Percentiles rank a stretch among this genome's conserved stretches.
phyloP scores from a whole-genome alignment of 202 grass and related monocot genomes.

The Brachypodium distachyon region DNA sequence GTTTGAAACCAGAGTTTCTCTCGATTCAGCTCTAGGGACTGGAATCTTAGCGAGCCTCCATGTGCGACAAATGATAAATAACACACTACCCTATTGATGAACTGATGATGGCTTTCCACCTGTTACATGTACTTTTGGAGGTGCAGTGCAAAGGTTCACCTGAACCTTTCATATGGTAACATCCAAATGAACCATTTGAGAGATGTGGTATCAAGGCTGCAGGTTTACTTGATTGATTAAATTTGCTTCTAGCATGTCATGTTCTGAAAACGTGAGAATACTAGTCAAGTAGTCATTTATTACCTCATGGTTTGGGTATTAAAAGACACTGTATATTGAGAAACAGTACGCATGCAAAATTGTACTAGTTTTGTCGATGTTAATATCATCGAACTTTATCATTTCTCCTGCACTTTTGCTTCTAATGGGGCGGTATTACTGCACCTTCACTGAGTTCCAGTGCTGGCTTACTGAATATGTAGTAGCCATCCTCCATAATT shows the following conservation, averaged over 20 bases:
- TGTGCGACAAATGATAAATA: not conserved
- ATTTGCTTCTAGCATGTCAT: not conserved
- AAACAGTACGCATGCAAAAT: not conserved
- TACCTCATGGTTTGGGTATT: not conserved
- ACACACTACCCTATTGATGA: not conserved
- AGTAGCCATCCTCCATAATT: not conserved
- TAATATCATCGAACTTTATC: not conserved
- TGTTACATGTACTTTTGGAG: too few relatives aligned
- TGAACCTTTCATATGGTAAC: not conserved
- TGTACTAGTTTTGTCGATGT: not conserved
- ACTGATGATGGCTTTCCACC: too few relatives aligned
- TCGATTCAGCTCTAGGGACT: not conserved
- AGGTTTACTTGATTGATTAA: not conserved
- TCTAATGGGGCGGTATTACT: not conserved
- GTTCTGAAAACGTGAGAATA: not conserved
- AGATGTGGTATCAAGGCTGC: not conserved
- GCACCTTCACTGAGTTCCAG: not conserved
- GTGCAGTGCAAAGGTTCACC: too few relatives aligned
- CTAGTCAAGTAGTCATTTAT: not conserved
- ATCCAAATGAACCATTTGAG: not conserved
- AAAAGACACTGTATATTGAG: not conserved
- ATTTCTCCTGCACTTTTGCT: not conserved
- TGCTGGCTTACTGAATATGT: not conserved
- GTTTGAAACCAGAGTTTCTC: not conserved
- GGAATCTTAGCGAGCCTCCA: not conserved